A percentile compares a stretch with the other conserved stretches of the same genome.
Conservation (phyloP, 2,329 filamentous ascomycete species). For the Aspergillus melleus region DNA sequence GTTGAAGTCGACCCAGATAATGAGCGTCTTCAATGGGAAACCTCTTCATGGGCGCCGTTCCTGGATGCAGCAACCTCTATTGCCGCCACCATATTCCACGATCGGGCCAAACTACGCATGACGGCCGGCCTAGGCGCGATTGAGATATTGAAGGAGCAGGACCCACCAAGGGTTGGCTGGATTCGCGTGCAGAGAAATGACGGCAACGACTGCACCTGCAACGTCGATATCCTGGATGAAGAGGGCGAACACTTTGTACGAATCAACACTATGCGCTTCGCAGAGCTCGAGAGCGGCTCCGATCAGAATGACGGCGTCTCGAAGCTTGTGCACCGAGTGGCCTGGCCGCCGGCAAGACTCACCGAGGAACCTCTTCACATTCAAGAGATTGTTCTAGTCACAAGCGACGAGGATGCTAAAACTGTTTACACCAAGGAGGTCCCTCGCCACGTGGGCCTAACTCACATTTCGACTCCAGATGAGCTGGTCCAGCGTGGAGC, state of each 20-base stretch:
- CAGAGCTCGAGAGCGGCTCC: conserved; percentile 39
- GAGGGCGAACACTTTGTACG: conserved; percentile 32
- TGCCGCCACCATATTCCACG: conserved; percentile 42
- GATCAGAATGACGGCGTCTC: conserved; percentile 24
- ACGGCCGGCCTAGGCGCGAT: conserved; percentile 32
- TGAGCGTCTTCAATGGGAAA: conserved; percentile 24
- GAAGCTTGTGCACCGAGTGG: conserved; percentile 38
- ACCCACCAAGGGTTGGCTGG: conserved; percentile 36
- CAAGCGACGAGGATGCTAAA: background rate
- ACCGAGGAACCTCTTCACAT: conserved; percentile 31
- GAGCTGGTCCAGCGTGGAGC: too few species aligned
- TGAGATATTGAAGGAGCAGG: conserved; percentile 19
- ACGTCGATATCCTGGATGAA: conserved; percentile 32
- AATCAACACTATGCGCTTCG: conserved; percentile 40
- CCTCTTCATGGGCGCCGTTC: conserved; percentile 40
- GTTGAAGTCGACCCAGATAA: conserved; percentile 35
- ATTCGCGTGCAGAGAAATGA: conserved; percentile 33
- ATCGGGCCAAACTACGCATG: conserved; percentile 40
- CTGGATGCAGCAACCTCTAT: conserved; percentile 47
- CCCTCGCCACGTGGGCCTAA: background rate
- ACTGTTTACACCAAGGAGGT: background rate
- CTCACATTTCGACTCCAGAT: background rate
- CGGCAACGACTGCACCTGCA: conserved; percentile 16
- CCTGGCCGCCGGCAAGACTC: conserved; percentile 40
- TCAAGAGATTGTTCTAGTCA: conserved; percentile 9